Evolutionary conservation across 2,329 filamentous ascomycete genomes (phyloP), one percentile per base, ranked within the genome.

Genomic region (Phialemoniopsis sp.): DNA sequence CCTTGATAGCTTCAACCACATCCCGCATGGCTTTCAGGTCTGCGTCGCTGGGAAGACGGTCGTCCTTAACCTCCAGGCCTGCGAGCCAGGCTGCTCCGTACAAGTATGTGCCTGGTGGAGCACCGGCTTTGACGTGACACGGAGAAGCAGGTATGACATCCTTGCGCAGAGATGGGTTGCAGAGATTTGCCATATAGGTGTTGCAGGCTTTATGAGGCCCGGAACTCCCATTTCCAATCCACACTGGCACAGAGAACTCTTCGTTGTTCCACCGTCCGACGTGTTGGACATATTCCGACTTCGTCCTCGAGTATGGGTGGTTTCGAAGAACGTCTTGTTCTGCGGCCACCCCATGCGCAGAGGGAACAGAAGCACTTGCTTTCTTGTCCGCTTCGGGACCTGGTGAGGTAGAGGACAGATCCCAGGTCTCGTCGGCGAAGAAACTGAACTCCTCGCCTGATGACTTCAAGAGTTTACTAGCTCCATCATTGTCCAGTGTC

Each of bases 41-140:
- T 8, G 32, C 40, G 21, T 37, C 41, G 4, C 50, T 43, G 0
- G 67, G 68, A 16, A 46, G 32, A 4, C 38, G 40, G 19, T 64
- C 43, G 13, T 3, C 8, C 7, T 29, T 17, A 5, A 45, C 29
- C 43, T 1, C 32, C 37, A 8, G 68, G 66, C 44, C 66, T 56
- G 4, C 63, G 42, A 68, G 64, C 76, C 76, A 80, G 1, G 76
- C 75, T 2, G 62, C 64, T 19, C 68, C 60, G 46, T 71, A 79
- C 30, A 80, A 53, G 39, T 64, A 67, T 1, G 62, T 57, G 0
- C 61, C 57, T 1, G 53, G 35, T 5, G 75, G 75, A 5, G 69
- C 72, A 2, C 76, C 76, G 0, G 72, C 71, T 3, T 51, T 56
- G 13, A 73, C 56, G 39, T 80, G 76, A 15, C 59, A 57, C 12